Evolutionary conservation across 164 flowering plant species (phyloP), one percentile per base, ranked within the genome.

Genomic region (Nelumbo lutea): DNA sequence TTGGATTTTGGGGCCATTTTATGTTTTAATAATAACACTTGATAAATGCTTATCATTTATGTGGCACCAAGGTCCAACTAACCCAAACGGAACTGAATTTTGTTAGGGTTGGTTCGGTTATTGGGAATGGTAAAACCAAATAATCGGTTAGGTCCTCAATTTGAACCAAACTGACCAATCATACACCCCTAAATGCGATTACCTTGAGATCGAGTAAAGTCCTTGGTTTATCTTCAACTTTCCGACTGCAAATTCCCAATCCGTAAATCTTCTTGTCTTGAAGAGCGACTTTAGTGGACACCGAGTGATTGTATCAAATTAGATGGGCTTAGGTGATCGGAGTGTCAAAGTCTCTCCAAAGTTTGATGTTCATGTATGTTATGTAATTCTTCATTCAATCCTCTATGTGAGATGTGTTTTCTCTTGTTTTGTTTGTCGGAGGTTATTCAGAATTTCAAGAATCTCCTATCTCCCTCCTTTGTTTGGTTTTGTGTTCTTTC

Each of bases 291-390:
- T 82, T 39, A 53, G 68, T 70, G 86, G 85, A 61, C 76, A 61
- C 39, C 73, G 76, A 15, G 41, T 83, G 1, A 44, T 74, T 70
- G 65, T 78, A 52, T 66, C 82, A 62, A 83, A 83, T 77, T 79
- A 72, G 59, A 79, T 27, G 50, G 65, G 63, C 41, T 61, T 68
- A 6, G 65, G 57, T 41, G 65, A 69, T 66, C 73, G 72, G 77
- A 68, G 60, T 60, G 27, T 38, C 55, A 71, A 72, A 71, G 41
- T 68, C 13, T 71, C 84, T 58, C 47, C 56, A 52, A 69, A 69
- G 7, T 72, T 76, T 69, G 72, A 74, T 64, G 75, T 81, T 65
- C 44, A 74, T 65, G 90, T 87, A 73, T 53, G 83, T 78, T 2
- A n/a, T 38, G n/a, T 41, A 9, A 58, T 13, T 68, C 14, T 3